Base-by-base conservation (phyloP, 768 basidiomycete species). In the Lactarius pseudohatsudake region DNA sequence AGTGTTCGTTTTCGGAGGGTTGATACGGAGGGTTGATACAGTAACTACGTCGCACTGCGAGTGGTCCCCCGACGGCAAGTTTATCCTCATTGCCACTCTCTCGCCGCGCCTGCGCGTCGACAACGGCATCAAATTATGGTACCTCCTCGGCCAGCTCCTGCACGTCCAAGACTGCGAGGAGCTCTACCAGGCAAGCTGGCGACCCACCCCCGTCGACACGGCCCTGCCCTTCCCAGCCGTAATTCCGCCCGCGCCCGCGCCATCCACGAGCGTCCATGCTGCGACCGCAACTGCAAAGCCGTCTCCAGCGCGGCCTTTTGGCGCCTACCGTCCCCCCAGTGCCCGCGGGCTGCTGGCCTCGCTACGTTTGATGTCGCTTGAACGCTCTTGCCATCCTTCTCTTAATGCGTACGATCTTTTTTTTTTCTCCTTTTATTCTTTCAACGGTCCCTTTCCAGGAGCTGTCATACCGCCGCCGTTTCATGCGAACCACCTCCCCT, bases 111-210 rank as follows among this genome's bases (percentile, higher is more conserved):
- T 98, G 58, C 87, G 97, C 45, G 97, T 99, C 66, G 97, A 99
- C 79, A 98, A 98, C 72, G 95, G 96, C 1, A 87, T 98, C 76
- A 97, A 96, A 79, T 83, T 99, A 67, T 98, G 90, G 91, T 95
- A 96, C 75, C 95, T 92, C 75, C 83, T 87, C 0, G 96, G 97
- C 10, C 83, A 87, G 1, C 84, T 98, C n/a, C 74, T 97, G 62
- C 94, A 98, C 69, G 79, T 91, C 26, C 93, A 97, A 75, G 73
- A 80, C 57, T 77, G 86, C 62, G 94, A 97, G 4, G 96, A 98
- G 75, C 83, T 97, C 16, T 98, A 98, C 76, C 94, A 97, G 77
- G 83, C 85, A 0, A 80, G 85, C 0, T 96, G 94, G 95, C 81
- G 91, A 38, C 94, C 94, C 10, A 84, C 81, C 0, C 84, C 84